phyloP scores from a whole-genome alignment of 1,284 basidiomycete genomes.

The Heliocybe sulcata region DNA sequence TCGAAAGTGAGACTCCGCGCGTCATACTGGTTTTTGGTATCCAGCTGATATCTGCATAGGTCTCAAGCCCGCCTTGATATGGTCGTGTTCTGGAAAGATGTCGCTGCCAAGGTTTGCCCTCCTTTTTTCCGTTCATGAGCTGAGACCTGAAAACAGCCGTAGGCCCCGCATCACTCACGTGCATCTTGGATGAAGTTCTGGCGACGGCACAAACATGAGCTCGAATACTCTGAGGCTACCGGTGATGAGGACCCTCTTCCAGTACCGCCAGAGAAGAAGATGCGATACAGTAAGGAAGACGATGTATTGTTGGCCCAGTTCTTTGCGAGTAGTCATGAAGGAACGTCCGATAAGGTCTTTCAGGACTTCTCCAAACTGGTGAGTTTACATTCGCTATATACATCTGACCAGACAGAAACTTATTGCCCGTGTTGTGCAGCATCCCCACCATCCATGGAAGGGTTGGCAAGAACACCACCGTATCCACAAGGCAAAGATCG shows the following conservation, averaged over 20 bases:
- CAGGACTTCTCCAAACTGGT: constrained; percentile 67
- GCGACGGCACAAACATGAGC: constrained; percentile 75
- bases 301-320: constrained; percentile 69
- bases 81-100: constrained; percentile 81
- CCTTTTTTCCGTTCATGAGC: not conserved
- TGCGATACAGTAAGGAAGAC: constrained; percentile 71
- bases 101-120: constrained; percentile 54
- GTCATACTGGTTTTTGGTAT: not conserved
- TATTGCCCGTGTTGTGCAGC: constrained; percentile 27
- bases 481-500: constrained; percentile 78
- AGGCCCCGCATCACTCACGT: constrained; percentile 81
- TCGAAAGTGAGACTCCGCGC: constrained; percentile 41
- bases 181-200: constrained; percentile 90
- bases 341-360: constrained; percentile 75
- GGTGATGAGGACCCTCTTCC: constrained; percentile 57
- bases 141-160: too few relatives aligned
- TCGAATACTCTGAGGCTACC: constrained; percentile 35
- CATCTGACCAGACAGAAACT: not conserved
- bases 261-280: constrained; percentile 72
- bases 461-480: constrained; percentile 85
- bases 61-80: constrained; percentile 66
- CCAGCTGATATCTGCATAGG: constrained; percentile 20
- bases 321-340: constrained; percentile 62
- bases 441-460: constrained; percentile 84
- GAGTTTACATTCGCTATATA: constrained; percentile 13